Evolutionary conservation across 495 filamentous ascomycete species (phyloP), one percentile per base, ranked within the genome.

Genomic region (Hypoxylon crocopeplum): DNA sequence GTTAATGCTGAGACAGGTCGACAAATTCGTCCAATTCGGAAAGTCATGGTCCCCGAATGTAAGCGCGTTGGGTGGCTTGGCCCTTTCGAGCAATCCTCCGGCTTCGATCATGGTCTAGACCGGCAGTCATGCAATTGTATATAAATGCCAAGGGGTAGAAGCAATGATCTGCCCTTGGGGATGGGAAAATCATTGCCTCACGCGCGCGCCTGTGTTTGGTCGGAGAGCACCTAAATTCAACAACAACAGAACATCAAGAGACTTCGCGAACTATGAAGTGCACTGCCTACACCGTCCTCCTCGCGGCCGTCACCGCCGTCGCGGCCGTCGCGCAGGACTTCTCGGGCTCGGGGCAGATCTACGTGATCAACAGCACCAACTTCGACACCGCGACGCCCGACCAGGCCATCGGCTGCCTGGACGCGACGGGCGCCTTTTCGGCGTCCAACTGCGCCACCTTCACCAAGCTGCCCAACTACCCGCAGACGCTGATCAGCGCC

Each of bases 331-430:
- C 61, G 13, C 54, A 64, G 3, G 42, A 57, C 37, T 69, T 72
- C 57, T 34, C 36, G 16, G 72, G 72, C 21, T 55, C 48, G 7
- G 72, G 64, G 7, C 40, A 63, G 25, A 71, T 75, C 62, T 38
- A 42, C 38, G 56, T 73, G 19, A 32, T 75, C 16, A 73, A 73
- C 56, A 56, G 48, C 59, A 63, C 32, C 24, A 30, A 40, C 52
- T 39, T 54, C 40, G 5, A 1, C 3, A 30, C 41, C 11, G 63
- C 66, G 0, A 41, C 45, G 1, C 48, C 56, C 2, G 29, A 24
- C 10, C 45, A 72, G 39, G 57, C 44, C 19, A 64, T 75, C 59
- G 72, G 73, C 13, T 75, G 73, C 47, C 51, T 75, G 5, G 55
- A 71, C 59, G 63, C 34, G 15, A 34, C 22, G 1, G 69, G 73